Base-by-base conservation (phyloP, 2,329 filamentous ascomycete genomes). In the Anthostomella pinea region DNA sequence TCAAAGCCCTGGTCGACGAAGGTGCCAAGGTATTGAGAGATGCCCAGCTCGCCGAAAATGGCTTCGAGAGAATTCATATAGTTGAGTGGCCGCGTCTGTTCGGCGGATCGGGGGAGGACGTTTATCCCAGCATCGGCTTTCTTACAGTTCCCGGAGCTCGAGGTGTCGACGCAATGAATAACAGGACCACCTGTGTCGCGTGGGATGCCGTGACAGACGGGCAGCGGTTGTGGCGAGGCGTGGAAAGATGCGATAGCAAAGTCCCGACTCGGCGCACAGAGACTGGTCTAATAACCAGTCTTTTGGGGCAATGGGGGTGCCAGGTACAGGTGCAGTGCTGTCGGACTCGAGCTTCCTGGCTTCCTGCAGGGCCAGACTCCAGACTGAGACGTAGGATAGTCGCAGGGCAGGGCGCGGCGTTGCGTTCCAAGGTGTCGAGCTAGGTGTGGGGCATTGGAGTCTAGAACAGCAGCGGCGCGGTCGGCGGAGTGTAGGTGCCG, bases 1-100 rank as follows among this genome's bases (percentile, higher is more conserved):
- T 93, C 87, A 60, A 93, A 93, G 3, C 87, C 87, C 63, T 91
- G 85, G 35, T 86, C 79, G 27, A 87, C 59, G 52, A 93, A 86
- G 38, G 71, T 66, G 49, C 82, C 73, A 41, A 86, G 75, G 66
- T 93, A 91, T 64, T 89, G 84, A 65, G 78, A 71, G 61, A 93
- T 73, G 58, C 85, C 86, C 70, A 91, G 72, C 71, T 86, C 83
- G 65, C 77, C 74, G 59, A 91, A 80, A 49, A 83, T 75, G 23
- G 72, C 64, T 49, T 72, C 76, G 54, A 93, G 69, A 65, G 66
- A 56, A 72, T 73, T 78, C 79, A 84, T 84, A 54, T 59, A 65
- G 57, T 32, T 54, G 47, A 39, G 33, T 46, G 34, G 32, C 41
- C 45, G 48, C 40, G 38, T 45, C 16, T 47, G 43, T 39, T 46